Evolutionary conservation across 371 early-diverging fungal species (phyloP), one percentile per base, ranked within the genome.

Genomic region (Mortierella sp.): DNA sequence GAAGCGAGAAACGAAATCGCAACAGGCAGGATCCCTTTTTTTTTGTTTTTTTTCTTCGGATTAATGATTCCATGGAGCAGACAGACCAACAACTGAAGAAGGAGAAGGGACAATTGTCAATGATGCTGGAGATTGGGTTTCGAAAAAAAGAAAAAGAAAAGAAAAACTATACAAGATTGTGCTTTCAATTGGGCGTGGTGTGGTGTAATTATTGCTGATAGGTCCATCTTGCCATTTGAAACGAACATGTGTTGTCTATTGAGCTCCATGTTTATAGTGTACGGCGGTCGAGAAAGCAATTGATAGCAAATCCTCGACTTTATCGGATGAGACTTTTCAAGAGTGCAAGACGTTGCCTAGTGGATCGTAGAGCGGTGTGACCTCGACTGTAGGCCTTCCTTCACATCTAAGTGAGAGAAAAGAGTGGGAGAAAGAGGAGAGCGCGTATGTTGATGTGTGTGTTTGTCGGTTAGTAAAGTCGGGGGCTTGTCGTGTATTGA

Each of bases 291-390:
- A 16, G n/a, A 49, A 49, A 49, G 18, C 6, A 20, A 10, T 9
- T 14, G 43, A 40, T 40, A 9, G 43, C 9, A 43, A 16, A 43
- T 43, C 16, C 11, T 43, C 20, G 47, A 24, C 10, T 4, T 52
- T 9, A 12, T 22, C 20, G 58, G n/a, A 11, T 58, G 26, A 32
- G 11, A 10, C 10, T 14, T 22, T 51, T 62, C 47, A 78, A 9
- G 64, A 24, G 30, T 78, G 70, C 12, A 79, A 32, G 30, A 78
- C 54, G 18, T 83, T 83, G 24, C 80, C 80, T 2, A 68, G 47
- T 6, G 77, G 71, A 52, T 83, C 83, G 20, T 83, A 76, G 3
- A 78, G 66, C 1, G 77, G 80, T 16, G 76, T 78, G 11, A 79
- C 77, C 32, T 78, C 79, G 3, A 73, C 72, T 10, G 78, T 76